Conservation (phyloP, 306 rosid species). For the Cicer arietinum region DNA sequence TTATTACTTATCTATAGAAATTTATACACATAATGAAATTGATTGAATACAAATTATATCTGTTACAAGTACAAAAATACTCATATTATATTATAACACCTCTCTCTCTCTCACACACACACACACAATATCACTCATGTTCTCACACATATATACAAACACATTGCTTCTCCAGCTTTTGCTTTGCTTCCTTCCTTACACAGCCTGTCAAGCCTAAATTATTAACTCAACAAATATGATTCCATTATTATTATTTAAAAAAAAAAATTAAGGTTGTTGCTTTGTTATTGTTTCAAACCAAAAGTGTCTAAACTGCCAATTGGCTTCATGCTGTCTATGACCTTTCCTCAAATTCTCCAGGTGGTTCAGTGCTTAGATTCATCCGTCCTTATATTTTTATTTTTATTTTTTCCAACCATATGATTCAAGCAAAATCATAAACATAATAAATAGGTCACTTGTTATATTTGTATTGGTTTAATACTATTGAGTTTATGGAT, state of each 20-base stretch:
- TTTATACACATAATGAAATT: too few relatives aligned
- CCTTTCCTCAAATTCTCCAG: constrained; percentile 49
- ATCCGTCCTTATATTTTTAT: constrained; percentile 54
- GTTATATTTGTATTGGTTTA: constrained; percentile 33
- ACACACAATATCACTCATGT: constrained; percentile 44
- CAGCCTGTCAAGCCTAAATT: constrained; percentile 96
- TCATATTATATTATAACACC: constrained; percentile 34
- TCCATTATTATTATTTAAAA: constrained; percentile 36
- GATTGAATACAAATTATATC: not conserved
- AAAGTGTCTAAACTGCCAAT: constrained; percentile 47
- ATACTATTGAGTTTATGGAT: constrained; percentile 43
- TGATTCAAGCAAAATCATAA: constrained; percentile 37
- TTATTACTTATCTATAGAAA: not conserved
- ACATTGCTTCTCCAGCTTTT: constrained; percentile 58
- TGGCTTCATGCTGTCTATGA: constrained; percentile 68
- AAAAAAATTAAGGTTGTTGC: constrained; percentile 35
- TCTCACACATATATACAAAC: constrained; percentile 61
- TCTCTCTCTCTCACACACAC: constrained; percentile 40
- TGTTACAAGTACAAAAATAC: constrained; percentile 38
- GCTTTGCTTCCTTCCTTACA: constrained; percentile 64
- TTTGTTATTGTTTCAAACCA: constrained; percentile 60
- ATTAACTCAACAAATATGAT: constrained; percentile 58
- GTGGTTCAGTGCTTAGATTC: constrained; percentile 53
- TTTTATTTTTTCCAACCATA: constrained; percentile 33
- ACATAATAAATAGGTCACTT: constrained; percentile 26